These are phyloP conservation scores for Pyrus betulifolia DNA, from an alignment of 306 rosid species.

Conservation along the genomic window DNA sequence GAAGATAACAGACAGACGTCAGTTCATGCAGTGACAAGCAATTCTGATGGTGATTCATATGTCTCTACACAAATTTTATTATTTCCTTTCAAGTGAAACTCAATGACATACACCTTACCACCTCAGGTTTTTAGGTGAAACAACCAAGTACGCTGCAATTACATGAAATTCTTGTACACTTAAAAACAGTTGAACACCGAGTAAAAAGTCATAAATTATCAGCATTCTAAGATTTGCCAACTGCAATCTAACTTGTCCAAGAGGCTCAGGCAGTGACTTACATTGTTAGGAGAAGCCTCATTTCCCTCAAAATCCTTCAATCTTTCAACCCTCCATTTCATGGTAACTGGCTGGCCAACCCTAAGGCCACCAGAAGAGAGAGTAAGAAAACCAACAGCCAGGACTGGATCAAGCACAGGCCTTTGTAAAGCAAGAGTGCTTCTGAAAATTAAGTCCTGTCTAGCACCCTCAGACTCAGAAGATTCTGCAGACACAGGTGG, in stretches of 20 bases:
- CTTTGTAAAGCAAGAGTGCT: slow-evolving; percentile 76
- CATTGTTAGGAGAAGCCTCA: slow-evolving; percentile 41
- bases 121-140: not conserved
- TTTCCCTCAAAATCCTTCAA: slow-evolving; percentile 55
- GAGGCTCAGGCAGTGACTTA: slow-evolving; percentile 30
- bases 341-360: slow-evolving; percentile 84
- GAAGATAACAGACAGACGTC: not conserved
- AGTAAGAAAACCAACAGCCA: slow-evolving; percentile 97
- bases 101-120: not conserved
- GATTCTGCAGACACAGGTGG: slow-evolving; percentile 48
- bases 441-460: slow-evolving; percentile 69
- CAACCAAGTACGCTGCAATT: not conserved
- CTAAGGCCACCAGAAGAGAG: slow-evolving; percentile 75
- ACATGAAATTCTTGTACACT: not conserved
- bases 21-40: not conserved
- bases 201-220: not conserved
- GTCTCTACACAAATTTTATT: not conserved
- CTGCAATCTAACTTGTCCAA: not conserved
- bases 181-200: not conserved
- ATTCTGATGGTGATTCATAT: not conserved
- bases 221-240: not conserved
- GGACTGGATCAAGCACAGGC: slow-evolving; percentile 94
- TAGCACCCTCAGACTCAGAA: slow-evolving; percentile 33
- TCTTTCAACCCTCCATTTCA: slow-evolving; percentile 98
- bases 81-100: not conserved